A percentile compares a stretch with the other conserved stretches of the same genome.
These are phyloP conservation scores for Coemansia asiatica DNA, from an alignment of 192 early-diverging fungal species.

Conservation along the genomic window DNA sequence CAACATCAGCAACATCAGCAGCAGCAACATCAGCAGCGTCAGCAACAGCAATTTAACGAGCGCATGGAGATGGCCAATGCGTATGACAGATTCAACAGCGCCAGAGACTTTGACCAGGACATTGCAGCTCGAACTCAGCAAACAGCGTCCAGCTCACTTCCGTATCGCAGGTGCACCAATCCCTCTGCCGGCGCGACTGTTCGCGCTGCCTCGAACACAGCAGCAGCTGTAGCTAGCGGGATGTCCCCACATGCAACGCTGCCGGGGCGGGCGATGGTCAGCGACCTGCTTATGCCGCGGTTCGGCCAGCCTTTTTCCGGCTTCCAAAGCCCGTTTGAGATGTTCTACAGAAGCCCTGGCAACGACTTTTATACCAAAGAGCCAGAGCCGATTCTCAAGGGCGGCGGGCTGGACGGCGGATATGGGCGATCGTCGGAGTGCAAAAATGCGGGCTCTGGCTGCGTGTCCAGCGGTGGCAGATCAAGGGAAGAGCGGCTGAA, in stretches of 20 bases:
- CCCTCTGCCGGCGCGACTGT: conserved; percentile 16
- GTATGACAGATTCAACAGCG: conserved; percentile 17
- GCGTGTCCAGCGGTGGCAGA: neutral
- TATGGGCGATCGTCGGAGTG: neutral
- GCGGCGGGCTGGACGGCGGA: conserved; percentile 18
- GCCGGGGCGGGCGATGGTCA: conserved; percentile 34
- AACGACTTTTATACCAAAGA: conserved; percentile 5
- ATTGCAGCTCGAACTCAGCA: neutral
- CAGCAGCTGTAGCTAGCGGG: neutral
- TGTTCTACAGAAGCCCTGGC: conserved; percentile 7
- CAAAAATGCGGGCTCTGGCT: neutral
- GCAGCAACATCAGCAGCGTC: conserved; percentile 5
- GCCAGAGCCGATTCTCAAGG: conserved; percentile 32
- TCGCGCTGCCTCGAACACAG: conserved; percentile 7
- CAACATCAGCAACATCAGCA: neutral
- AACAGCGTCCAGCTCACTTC: neutral
- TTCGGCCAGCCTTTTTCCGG: conserved; percentile 32
- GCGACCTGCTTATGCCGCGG: conserved; percentile 46
- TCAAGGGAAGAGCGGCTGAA: conserved; percentile 38
- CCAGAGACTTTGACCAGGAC: conserved; percentile 21
- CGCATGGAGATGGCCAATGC: neutral
- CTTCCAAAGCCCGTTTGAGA: conserved; percentile 34
- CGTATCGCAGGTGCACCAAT: neutral
- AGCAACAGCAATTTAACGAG: neutral
- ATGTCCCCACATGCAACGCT: conserved; percentile 6